Evolutionary conservation across 305 asterid genomes (phyloP), one percentile per base, ranked within the genome.

Genomic region (Fraxinus sp.): DNA sequence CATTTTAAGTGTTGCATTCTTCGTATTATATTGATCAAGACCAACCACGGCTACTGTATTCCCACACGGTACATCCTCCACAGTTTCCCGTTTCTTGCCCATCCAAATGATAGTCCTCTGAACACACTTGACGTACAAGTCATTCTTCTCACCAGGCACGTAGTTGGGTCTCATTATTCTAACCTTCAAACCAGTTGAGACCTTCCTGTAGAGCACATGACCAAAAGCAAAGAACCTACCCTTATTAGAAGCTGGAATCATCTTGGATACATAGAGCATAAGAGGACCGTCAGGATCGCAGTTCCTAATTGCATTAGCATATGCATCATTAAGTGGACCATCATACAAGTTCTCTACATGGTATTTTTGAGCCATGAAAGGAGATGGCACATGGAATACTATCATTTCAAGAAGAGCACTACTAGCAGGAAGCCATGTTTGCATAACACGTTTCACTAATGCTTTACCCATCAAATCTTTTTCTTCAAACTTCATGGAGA

Each of bases 41-140:
- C 92, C 92, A 68, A 89, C 92, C 92, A 89, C 2, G 16, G 92
- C 91, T 20, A 89, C 91, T 13, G 91, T 89, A 80, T 89, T 89
- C 2, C 89, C 89, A 79, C 89, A 86, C 0, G 88, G 90, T 1
- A 89, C 91, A 80, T 87, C 90, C 77, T 88, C 91, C 16, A 89
- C 92, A n/a, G 92, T 89, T 83, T 89, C 92, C 83, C 87, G 90
- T 86, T 20, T 89, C 89, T 87, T 87, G 77, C 43, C 37, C 43
- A 37, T 37, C 43, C 43, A 37, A 37, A 37, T 37, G 43, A 37
- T 10, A 7, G 11, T 7, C 43, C 43, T 37, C 43, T 37, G 43
- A 37, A 37, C 43, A 37, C 43, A 37, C 43, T 37, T 37, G 43
- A 37, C 43, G 43, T 37, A 37, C 9, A 35, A 37, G 43, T 37